phyloP scores from a whole-genome alignment of 129 eudicot genomes.

The Chrysanthemum makinoi region DNA sequence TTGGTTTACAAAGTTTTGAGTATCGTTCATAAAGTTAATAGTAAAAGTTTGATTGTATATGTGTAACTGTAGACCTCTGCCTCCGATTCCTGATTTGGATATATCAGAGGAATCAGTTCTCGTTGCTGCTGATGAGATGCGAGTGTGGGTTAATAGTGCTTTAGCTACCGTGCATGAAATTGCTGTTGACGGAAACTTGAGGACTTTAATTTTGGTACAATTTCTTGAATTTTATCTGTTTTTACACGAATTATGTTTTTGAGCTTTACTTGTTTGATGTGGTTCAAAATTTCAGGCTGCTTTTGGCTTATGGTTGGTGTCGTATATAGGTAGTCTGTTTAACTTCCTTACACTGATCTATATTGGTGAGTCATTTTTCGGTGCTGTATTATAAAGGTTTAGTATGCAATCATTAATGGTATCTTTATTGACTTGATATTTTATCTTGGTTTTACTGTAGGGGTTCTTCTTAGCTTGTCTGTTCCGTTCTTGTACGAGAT shows the following conservation, averaged over 20 bases:
- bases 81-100: slow-evolving; percentile 85
- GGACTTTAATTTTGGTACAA: slow-evolving; percentile 54
- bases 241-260: slow-evolving; percentile 3
- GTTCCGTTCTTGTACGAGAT: slow-evolving; percentile 76
- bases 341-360: slow-evolving; percentile 80
- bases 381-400: background rate
- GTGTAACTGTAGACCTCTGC: slow-evolving; percentile 62
- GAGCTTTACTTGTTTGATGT: slow-evolving; percentile 5
- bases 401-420: background rate
- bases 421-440: background rate
- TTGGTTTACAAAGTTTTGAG: background rate
- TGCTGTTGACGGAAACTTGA: slow-evolving; percentile 69
- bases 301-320: slow-evolving; percentile 56
- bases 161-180: slow-evolving; percentile 61
- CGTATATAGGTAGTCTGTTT: slow-evolving; percentile 66
- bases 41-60: background rate
- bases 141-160: slow-evolving; percentile 54
- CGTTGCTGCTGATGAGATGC: slow-evolving; percentile 53
- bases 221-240: slow-evolving; percentile 5
- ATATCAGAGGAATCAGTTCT: slow-evolving; percentile 61
- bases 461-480: slow-evolving; percentile 70
- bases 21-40: background rate
- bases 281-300: slow-evolving; percentile 51
- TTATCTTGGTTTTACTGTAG: slow-evolving; percentile 35
- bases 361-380: slow-evolving; percentile 53